phyloP scores from a whole-genome alignment of 75 land plant genomes.

The Selaginella tamariscina region DNA sequence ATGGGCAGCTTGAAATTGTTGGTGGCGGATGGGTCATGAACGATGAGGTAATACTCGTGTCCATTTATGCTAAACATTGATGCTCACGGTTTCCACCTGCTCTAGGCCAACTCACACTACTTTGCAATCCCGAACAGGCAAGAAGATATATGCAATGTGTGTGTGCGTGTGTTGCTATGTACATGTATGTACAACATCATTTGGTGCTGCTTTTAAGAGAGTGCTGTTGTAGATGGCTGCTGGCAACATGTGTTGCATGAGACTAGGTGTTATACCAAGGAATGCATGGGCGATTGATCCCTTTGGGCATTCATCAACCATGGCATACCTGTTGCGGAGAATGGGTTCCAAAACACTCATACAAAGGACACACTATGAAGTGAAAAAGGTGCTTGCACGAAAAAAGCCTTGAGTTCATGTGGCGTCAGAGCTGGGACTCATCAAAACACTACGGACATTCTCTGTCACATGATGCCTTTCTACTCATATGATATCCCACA shows the following conservation, averaged over 20 bases:
- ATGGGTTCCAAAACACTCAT: constrained; percentile 99
- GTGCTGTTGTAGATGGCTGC: constrained; percentile 62
- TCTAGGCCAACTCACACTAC: constrained; percentile 91
- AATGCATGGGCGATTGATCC: constrained; percentile 99
- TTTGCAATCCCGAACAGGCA: constrained; percentile 98
- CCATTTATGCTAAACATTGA: not conserved
- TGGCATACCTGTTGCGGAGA: constrained; percentile 92
- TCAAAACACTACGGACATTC: constrained; percentile 79
- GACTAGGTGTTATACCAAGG: constrained; percentile 72
- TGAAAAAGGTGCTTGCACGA: constrained; percentile 82
- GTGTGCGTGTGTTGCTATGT: not conserved
- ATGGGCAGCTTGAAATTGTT: constrained; percentile 94
- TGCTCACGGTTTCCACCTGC: too few species aligned
- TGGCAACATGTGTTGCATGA: constrained; percentile 86
- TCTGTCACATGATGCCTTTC: constrained; percentile 99
- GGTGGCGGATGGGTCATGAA: constrained; percentile 99
- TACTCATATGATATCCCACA: constrained; percentile 98
- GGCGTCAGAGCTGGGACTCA: constrained; percentile 98
- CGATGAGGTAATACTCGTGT: constrained; percentile 59
- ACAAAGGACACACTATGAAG: constrained; percentile 94
- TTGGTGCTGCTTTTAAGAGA: too few species aligned
- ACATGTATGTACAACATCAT: too few species aligned
- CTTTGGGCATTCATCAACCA: constrained; percentile 94
- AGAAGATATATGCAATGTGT: not conserved
- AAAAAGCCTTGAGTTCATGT: constrained; percentile 72